Evolutionary conservation across 2,329 filamentous ascomycete species (phyloP).

Genomic region (Ascochyta fabae): DNA sequence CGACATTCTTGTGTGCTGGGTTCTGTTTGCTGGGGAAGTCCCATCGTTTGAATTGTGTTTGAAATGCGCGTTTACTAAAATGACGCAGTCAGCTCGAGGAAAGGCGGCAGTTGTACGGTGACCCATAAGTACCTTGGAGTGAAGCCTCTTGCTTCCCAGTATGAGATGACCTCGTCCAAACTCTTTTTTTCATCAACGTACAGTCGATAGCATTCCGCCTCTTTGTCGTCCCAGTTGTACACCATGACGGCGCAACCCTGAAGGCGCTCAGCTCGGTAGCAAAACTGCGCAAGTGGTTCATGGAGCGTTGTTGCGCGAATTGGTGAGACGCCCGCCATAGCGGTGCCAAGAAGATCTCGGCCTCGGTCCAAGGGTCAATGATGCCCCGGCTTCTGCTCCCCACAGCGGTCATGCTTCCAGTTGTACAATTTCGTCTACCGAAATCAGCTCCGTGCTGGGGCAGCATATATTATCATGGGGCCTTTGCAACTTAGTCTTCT

Average conservation of each 20-base stretch:
- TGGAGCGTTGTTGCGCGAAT: constrained; percentile 19
- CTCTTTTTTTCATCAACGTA: constrained; percentile 79
- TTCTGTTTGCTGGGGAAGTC: constrained; percentile 78
- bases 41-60: constrained; percentile 80
- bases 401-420: constrained; percentile 18
- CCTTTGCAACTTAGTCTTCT: background rate
- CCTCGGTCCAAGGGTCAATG: background rate
- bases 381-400: constrained; percentile 25
- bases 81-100: constrained; percentile 7
- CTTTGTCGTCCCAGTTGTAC: constrained; percentile 72
- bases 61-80: constrained; percentile 74
- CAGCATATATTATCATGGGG: constrained; percentile 23
- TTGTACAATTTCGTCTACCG: constrained; percentile 22
- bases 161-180: constrained; percentile 75
- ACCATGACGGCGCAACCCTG: constrained; percentile 26
- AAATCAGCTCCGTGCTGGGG: constrained; percentile 21
- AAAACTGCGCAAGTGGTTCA: constrained; percentile 29
- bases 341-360: constrained; percentile 18
- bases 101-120: constrained; percentile 29
- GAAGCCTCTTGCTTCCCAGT: constrained; percentile 68
- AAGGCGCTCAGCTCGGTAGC: background rate
- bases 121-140: constrained; percentile 66
- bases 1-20: constrained; percentile 72
- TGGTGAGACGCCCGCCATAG: constrained; percentile 29
- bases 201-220: constrained; percentile 70